Evolutionary conservation across 2,329 filamentous ascomycete species (phyloP), one percentile per base, ranked within the genome.

Genomic region (Cercospora nicotianae): DNA sequence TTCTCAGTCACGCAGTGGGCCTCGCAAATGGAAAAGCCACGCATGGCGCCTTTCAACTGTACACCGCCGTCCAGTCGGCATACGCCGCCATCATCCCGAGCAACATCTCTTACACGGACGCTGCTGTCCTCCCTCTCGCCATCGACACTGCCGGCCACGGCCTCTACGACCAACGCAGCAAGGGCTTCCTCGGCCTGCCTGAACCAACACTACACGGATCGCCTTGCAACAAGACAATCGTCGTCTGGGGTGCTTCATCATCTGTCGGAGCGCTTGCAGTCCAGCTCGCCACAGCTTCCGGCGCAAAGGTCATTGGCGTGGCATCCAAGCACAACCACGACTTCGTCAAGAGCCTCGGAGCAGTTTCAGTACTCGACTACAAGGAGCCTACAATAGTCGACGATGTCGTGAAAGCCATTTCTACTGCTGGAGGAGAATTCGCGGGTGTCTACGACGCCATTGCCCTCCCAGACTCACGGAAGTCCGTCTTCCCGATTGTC

Each of bases 121-220:
- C 78, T 28, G 70, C 76, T 30, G 81, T 83, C 26, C 77, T 84
- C 1, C 82, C 82, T 1, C 76, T 83, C 8, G 80, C 80, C 20
- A 75, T 83, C 65, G 80, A 80, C 26, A 83, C 82, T 3, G 81
- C 82, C 16, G 75, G 80, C 18, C 74, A 76, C n/a, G 80, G 78
- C 28, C 79, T 84, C 13, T 83, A 80, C 76, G 77, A 78, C 67
- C 74, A 77, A 20, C 74, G 77, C 45, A 60, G 67, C 16, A 70
- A 74, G 39, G 70, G 69, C 20, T 74, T 78, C 45, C 77, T 84
- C 9, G 78, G 75, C 8, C 77, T 83, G 4, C 77, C 80, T 0
- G 72, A 77, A 39, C 81, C 82, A 0, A 77, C 74, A 26, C 70
- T 78, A 12, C 74, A 72, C 57, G 75, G 77, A 2, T 72, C 77